A percentile compares a stretch with the other conserved stretches of the same genome.
Conservation (phyloP, 1,284 basidiomycete genomes). For the Pyrrhoderma lamaoense region DNA sequence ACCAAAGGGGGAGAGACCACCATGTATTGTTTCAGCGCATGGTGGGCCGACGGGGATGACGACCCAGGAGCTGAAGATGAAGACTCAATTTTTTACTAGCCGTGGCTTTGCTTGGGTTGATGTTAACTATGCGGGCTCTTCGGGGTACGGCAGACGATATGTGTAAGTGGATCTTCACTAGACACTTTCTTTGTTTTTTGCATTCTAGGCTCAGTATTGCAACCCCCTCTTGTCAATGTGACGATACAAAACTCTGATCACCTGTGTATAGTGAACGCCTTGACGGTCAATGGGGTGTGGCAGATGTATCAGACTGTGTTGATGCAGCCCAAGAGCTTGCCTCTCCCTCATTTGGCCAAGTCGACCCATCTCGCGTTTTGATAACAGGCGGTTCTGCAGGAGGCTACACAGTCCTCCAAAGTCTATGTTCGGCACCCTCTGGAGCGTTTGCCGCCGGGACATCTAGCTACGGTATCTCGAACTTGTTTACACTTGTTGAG, state of each 20-base stretch:
- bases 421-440: constrained; percentile 23
- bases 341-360: constrained; percentile 33
- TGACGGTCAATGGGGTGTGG: constrained; percentile 56
- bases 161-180: too few relatives aligned
- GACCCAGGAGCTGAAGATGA: constrained; percentile 41
- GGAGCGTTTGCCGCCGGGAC: constrained; percentile 39
- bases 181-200: too few relatives aligned
- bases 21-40: constrained; percentile 55
- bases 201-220: too few relatives aligned
- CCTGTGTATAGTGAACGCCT: constrained; percentile 46
- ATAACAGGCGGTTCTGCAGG: constrained; percentile 58
- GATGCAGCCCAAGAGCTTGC: constrained; percentile 43
- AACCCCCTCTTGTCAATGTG: too few relatives aligned
- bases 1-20: constrained; percentile 47
- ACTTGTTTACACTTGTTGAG: constrained; percentile 40
- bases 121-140: constrained; percentile 66
- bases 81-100: constrained; percentile 57
- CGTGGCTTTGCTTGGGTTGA: constrained; percentile 52
- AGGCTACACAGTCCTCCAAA: constrained; percentile 51
- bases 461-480: constrained; percentile 48
- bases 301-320: constrained; percentile 58
- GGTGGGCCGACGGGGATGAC: constrained; percentile 58
- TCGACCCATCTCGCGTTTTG: constrained; percentile 49
- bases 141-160: constrained; percentile 56
- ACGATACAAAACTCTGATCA: too few relatives aligned